These are phyloP conservation scores for Leishmania martiniquensis DNA, from an alignment of 208 protist species.

Conservation along the genomic window DNA sequence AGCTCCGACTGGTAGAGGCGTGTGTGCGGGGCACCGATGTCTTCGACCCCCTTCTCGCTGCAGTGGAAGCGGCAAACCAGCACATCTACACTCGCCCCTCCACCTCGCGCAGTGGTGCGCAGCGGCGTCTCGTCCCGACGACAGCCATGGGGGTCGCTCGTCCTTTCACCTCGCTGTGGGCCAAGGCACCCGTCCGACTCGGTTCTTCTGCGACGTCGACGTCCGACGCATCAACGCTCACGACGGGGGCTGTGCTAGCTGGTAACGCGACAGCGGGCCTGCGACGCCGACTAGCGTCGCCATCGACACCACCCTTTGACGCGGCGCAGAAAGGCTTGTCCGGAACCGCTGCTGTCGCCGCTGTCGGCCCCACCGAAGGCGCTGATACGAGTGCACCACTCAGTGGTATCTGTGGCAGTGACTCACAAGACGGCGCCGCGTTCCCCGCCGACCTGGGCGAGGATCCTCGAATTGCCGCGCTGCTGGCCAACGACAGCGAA, in stretches of 20 bases:
- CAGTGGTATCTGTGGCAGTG: background rate
- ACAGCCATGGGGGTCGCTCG: constrained; percentile 23
- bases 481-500: constrained; percentile 35
- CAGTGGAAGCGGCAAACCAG: constrained; percentile 46
- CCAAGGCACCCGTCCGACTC: constrained; percentile 18
- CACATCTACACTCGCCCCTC: constrained; percentile 63
- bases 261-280: constrained; percentile 54
- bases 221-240: constrained; percentile 35
- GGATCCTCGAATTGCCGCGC: constrained; percentile 26
- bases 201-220: background rate
- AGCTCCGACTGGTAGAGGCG: constrained; percentile 75
- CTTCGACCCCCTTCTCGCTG: constrained; percentile 54
- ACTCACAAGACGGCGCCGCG: background rate
- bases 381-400: background rate
- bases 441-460: background rate
- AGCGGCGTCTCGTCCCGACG: constrained; percentile 23
- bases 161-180: constrained; percentile 23
- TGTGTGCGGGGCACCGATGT: constrained; percentile 68
- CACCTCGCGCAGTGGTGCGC: constrained; percentile 61
- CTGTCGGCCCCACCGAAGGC: background rate
- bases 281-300: constrained; percentile 32
- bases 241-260: constrained; percentile 43
- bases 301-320: background rate
- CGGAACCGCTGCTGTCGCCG: background rate
- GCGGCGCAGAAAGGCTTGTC: background rate